Conservation (phyloP, 2,329 filamentous ascomycete species). For the Ceratocystis cacaofunesta region DNA sequence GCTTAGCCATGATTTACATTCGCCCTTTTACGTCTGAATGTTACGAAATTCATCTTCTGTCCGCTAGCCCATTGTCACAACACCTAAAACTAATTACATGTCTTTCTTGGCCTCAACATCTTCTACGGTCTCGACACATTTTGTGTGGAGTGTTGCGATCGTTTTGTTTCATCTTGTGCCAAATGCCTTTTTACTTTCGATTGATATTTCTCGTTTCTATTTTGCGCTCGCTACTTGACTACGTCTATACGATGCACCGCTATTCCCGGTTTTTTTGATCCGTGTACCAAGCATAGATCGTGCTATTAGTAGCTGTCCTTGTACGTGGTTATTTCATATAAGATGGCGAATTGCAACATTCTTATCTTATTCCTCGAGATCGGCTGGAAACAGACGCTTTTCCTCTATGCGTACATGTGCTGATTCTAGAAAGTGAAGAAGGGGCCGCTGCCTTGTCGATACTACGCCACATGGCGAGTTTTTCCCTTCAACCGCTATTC, state of each 20-base stretch:
- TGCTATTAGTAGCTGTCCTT: not conserved
- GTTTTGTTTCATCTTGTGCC: not conserved
- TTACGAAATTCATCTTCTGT: conserved; percentile 1
- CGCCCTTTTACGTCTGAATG: conserved; percentile 5
- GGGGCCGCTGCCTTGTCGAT: not conserved
- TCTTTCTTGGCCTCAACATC: not conserved
- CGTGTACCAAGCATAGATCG: not conserved
- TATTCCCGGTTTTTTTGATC: not conserved
- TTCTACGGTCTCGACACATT: not conserved
- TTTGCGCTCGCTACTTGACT: not conserved
- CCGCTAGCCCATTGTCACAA: conserved; percentile 5
- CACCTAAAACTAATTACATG: conserved; percentile 8
- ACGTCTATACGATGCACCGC: not conserved
- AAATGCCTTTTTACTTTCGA: not conserved
- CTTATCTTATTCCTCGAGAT: not conserved
- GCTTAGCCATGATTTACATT: not conserved
- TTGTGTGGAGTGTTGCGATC: not conserved
- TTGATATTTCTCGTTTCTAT: not conserved
- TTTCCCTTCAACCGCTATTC: not conserved
- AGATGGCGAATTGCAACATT: not conserved
- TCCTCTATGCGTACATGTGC: not conserved
- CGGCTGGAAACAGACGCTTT: not conserved
- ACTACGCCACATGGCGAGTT: not conserved
- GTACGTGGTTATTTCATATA: not conserved
- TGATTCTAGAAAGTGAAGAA: not conserved